Evolutionary conservation across 2,329 filamentous ascomycete genomes (phyloP).

Genomic region (Spiromastix sp.): DNA sequence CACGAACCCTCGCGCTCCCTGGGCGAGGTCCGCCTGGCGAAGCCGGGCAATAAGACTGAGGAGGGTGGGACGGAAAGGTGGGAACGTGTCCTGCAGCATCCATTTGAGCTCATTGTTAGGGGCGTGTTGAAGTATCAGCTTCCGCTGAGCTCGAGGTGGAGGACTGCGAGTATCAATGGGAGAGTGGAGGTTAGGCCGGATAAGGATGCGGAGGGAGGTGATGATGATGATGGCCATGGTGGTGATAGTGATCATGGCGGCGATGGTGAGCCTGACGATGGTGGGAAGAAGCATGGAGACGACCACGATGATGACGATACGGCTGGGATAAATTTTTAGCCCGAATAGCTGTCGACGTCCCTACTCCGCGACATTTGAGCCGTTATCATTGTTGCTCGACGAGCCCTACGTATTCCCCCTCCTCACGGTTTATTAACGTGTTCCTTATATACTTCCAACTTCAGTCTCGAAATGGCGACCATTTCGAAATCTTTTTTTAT

Average conservation of each 20-base stretch:
- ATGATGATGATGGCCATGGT: conserved; percentile 10
- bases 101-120: conserved; percentile 86
- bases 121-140: conserved; percentile 78
- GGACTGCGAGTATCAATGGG: conserved; percentile 39
- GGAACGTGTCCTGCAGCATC: conserved; percentile 82
- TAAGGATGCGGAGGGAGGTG: conserved; percentile 17
- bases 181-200: conserved; percentile 30
- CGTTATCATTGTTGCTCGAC: too few species aligned
- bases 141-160: conserved; percentile 45
- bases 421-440: too few species aligned
- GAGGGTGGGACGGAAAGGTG: conserved; percentile 72
- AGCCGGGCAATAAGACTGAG: conserved; percentile 82
- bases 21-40: conserved; percentile 69
- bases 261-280: conserved; percentile 9
- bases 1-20: conserved; percentile 60
- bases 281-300: conserved; percentile 1
- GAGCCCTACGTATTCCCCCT: too few species aligned
- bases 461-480: too few species aligned
- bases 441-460: too few species aligned
- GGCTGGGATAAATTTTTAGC: conserved; percentile 7
- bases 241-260: conserved; percentile 18
- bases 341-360: too few species aligned
- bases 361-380: too few species aligned
- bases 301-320: conserved; percentile 13
- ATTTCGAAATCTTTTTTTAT: too few species aligned